These are phyloP conservation scores for Cladorrhinum samala DNA, from an alignment of 495 filamentous ascomycete genomes.

Conservation along the genomic window DNA sequence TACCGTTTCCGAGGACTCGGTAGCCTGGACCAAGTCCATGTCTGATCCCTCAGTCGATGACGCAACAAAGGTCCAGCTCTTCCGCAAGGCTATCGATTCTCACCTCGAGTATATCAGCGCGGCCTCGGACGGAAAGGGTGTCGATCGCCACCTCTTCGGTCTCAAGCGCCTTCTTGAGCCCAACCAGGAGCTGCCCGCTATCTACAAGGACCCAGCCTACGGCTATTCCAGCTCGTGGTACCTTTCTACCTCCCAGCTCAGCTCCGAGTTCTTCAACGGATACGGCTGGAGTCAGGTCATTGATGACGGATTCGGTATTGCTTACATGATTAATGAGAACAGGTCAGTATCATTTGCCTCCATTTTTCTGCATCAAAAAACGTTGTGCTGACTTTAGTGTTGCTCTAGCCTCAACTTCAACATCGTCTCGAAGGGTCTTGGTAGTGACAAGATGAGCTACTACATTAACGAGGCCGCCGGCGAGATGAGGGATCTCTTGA, in stretches of 20 bases:
- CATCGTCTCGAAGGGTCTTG: conserved; percentile 89
- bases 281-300: conserved; percentile 99
- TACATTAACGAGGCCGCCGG: conserved; percentile 88
- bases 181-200: conserved; percentile 70
- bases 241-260: conserved; percentile 81
- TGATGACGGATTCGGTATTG: conserved; percentile 92
- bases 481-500: conserved; percentile 82
- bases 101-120: conserved; percentile 88
- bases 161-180: conserved; percentile 84
- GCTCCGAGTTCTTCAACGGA: conserved; percentile 95
- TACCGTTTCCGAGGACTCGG: conserved; percentile 82
- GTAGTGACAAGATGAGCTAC: conserved; percentile 87
- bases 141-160: conserved; percentile 94
- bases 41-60: conserved; percentile 54
- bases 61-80: conserved; percentile 61
- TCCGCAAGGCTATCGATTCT: conserved; percentile 72
- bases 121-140: conserved; percentile 85
- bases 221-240: conserved; percentile 84
- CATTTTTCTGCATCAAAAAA: not conserved
- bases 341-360: conserved; percentile 35
- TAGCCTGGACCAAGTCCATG: conserved; percentile 87
- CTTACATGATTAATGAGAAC: conserved; percentile 99
- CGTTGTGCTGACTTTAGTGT: conserved; percentile 8
- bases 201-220: conserved; percentile 85
- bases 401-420: conserved; percentile 84